Evolutionary conservation across 257 asterid species (phyloP).

Genomic region (Osmanthus fragrans): DNA sequence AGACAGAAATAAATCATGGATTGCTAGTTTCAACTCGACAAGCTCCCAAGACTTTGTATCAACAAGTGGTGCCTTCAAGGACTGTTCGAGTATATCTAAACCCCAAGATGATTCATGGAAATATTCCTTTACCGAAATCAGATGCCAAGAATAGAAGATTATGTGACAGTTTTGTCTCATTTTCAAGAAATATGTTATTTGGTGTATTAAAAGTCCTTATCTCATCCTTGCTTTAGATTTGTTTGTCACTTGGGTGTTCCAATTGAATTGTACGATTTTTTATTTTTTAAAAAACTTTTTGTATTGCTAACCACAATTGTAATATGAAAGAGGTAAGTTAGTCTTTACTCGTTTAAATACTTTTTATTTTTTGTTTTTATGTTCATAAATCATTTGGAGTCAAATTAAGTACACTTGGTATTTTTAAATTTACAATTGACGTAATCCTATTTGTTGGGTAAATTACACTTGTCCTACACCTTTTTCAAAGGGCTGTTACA

Average conservation of each 20-base stretch:
- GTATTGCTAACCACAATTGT: neutral
- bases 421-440: slow-evolving; percentile 28
- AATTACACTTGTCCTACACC: neutral
- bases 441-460: slow-evolving; percentile 16
- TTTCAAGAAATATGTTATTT: slow-evolving; percentile 24
- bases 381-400: slow-evolving; percentile 23
- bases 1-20: slow-evolving; percentile 49
- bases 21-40: slow-evolving; percentile 62
- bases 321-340: slow-evolving; percentile 23
- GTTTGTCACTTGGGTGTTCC: slow-evolving; percentile 42
- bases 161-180: slow-evolving; percentile 10
- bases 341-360: slow-evolving; percentile 13
- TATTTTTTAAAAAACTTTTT: neutral
- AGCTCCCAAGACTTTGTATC: slow-evolving; percentile 48
- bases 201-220: slow-evolving; percentile 27
- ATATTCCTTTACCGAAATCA: slow-evolving; percentile 22
- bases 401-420: slow-evolving; percentile 7
- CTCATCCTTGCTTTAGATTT: slow-evolving; percentile 46
- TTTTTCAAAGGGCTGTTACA: neutral
- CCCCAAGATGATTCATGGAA: slow-evolving; percentile 26
- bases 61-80: slow-evolving; percentile 56
- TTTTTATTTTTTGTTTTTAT: neutral
- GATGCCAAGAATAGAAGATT: slow-evolving; percentile 10
- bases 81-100: slow-evolving; percentile 51
- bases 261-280: neutral